These are phyloP conservation scores for Arabis hirsuta DNA, from an alignment of 345 rosid species.

Conservation along the genomic window DNA sequence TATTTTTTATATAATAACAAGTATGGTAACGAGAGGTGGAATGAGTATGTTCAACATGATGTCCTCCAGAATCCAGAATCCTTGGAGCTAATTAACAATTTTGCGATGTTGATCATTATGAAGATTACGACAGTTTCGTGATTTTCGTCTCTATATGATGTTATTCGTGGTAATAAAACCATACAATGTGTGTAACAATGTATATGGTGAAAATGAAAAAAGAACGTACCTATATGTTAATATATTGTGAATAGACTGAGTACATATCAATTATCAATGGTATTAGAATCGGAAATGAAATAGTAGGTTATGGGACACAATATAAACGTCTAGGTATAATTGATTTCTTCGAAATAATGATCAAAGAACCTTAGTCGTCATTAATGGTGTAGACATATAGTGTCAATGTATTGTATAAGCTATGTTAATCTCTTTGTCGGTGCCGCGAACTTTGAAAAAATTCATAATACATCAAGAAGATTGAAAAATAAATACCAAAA, in stretches of 20 bases:
- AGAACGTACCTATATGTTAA: not conserved
- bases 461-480: no score
- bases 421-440: no score
- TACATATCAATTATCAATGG: not conserved
- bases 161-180: conserved; percentile 38
- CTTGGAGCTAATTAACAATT: conserved; percentile 38
- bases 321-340: not conserved
- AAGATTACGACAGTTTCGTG: not conserved
- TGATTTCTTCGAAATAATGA: not conserved
- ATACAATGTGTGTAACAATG: conserved; percentile 27
- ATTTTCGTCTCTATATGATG: conserved; percentile 29
- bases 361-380: not conserved
- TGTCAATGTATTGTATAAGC: no score
- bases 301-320: not conserved
- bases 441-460: no score
- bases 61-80: conserved; percentile 24
- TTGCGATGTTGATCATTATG: conserved; percentile 11
- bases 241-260: not conserved
- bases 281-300: not conserved
- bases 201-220: conserved; percentile 24
- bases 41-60: conserved; percentile 35
- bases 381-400: no score
- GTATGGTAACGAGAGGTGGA: conserved; percentile 46
- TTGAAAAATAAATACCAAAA: no score
- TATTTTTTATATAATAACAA: conserved; percentile 38